Evolutionary conservation across 257 asterid species (phyloP).

Genomic region (Solanum rostratum): DNA sequence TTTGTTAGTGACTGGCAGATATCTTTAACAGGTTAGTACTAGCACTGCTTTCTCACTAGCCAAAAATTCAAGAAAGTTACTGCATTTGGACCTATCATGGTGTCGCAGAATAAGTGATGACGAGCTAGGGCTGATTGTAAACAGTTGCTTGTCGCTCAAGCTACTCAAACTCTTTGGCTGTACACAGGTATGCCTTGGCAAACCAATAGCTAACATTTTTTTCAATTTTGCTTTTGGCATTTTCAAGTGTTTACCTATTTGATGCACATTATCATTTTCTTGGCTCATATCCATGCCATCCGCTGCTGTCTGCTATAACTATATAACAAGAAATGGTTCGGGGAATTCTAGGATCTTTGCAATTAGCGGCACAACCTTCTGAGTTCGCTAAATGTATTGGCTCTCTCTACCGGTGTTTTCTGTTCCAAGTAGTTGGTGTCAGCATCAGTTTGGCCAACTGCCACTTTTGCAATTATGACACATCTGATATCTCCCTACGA

Average conservation of each 20-base stretch:
- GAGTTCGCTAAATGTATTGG: background rate
- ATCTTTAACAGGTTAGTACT: slow-evolving; percentile 34
- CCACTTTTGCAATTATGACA: background rate
- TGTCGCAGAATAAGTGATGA: slow-evolving; percentile 49
- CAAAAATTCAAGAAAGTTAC: slow-evolving; percentile 40
- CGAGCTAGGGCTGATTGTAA: slow-evolving; percentile 68
- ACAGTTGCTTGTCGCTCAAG: slow-evolving; percentile 60
- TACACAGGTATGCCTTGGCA: slow-evolving; percentile 41
- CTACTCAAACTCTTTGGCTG: slow-evolving; percentile 72
- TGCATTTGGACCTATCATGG: slow-evolving; percentile 66
- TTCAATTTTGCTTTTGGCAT: background rate
- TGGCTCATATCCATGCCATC: background rate
- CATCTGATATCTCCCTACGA: background rate
- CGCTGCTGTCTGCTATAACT: background rate
- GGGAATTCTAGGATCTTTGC: background rate
- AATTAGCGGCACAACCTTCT: background rate
- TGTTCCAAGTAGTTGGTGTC: background rate
- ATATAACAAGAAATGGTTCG: background rate
- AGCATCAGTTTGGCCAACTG: background rate
- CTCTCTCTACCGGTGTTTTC: background rate
- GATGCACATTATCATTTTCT: background rate
- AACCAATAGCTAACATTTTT: background rate
- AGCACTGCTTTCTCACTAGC: slow-evolving; percentile 56
- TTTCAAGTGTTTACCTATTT: background rate
- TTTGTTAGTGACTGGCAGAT: background rate